These are phyloP conservation scores for Naganishia sp. DNA, from an alignment of 1,284 basidiomycete genomes.

Conservation along the genomic window DNA sequence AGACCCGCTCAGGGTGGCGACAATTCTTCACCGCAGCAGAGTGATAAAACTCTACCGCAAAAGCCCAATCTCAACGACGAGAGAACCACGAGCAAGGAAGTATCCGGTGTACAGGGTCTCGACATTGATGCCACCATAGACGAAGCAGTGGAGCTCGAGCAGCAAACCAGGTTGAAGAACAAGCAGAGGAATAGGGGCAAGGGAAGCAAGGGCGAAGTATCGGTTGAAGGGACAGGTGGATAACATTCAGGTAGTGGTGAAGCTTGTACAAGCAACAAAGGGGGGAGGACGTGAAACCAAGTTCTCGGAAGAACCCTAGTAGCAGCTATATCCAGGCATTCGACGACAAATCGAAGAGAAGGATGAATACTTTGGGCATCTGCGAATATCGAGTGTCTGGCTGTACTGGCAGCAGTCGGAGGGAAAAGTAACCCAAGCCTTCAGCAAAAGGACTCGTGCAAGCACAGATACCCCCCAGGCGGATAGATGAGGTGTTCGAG, in stretches of 20 bases:
- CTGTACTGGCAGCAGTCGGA: too few relatives aligned
- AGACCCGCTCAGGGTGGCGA: background rate
- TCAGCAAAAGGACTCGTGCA: background rate
- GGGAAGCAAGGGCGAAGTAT: conserved; percentile 26
- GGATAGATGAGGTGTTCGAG: too few relatives aligned
- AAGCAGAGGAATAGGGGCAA: conserved; percentile 17
- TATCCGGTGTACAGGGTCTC: conserved; percentile 21
- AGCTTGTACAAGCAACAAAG: background rate
- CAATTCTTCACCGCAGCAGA: background rate
- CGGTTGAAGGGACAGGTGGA: conserved; percentile 19
- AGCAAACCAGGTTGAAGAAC: conserved; percentile 39
- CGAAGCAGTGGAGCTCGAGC: conserved; percentile 46
- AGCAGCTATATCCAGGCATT: background rate
- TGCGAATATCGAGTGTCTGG: too few relatives aligned
- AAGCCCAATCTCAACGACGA: background rate
- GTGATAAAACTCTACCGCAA: too few relatives aligned
- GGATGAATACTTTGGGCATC: background rate
- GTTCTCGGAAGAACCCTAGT: too few relatives aligned
- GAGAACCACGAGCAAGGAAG: too few relatives aligned
- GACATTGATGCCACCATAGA: conserved; percentile 50
- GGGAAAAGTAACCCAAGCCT: background rate
- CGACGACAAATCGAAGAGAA: background rate
- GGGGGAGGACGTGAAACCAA: background rate
- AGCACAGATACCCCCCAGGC: too few relatives aligned
- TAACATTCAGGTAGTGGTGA: background rate